These are phyloP conservation scores for Isoetes engelmannii DNA, from an alignment of 83 land plant species.

Conservation along the genomic window DNA sequence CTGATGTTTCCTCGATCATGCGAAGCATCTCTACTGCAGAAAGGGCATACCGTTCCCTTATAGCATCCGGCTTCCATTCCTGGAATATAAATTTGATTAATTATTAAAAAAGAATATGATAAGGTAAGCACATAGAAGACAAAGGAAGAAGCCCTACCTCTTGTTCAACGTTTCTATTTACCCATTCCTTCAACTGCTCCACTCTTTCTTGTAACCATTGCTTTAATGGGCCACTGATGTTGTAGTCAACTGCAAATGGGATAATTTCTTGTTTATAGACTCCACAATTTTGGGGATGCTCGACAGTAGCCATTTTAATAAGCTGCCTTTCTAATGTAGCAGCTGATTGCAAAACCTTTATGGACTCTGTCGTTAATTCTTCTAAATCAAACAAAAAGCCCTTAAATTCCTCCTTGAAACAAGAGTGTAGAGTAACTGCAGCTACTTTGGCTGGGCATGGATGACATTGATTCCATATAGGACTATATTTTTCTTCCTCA, in stretches of 20 bases:
- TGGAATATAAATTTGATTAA: constrained; percentile 9
- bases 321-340: constrained; percentile 81
- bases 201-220: constrained; percentile 68
- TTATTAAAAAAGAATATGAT: no score
- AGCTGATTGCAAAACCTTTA: constrained; percentile 64
- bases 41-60: constrained; percentile 59
- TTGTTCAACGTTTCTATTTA: constrained; percentile 66
- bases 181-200: constrained; percentile 67
- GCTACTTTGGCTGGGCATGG: constrained; percentile 85
- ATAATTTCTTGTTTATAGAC: constrained; percentile 74
- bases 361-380: constrained; percentile 66
- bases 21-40: constrained; percentile 74
- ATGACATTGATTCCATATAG: constrained; percentile 78
- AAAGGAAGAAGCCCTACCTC: constrained; percentile 42
- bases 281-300: constrained; percentile 86
- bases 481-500: constrained; percentile 77
- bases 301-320: constrained; percentile 76
- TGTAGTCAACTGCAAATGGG: constrained; percentile 76
- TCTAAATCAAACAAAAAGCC: constrained; percentile 59
- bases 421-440: constrained; percentile 88
- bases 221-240: constrained; percentile 54
- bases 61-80: constrained; percentile 70
- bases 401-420: constrained; percentile 81
- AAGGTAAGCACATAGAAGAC: no score
- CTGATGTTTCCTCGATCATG: constrained; percentile 73